Evolutionary conservation across 371 early-diverging fungal genomes (phyloP).

Genomic region (Coemansia sp.): DNA sequence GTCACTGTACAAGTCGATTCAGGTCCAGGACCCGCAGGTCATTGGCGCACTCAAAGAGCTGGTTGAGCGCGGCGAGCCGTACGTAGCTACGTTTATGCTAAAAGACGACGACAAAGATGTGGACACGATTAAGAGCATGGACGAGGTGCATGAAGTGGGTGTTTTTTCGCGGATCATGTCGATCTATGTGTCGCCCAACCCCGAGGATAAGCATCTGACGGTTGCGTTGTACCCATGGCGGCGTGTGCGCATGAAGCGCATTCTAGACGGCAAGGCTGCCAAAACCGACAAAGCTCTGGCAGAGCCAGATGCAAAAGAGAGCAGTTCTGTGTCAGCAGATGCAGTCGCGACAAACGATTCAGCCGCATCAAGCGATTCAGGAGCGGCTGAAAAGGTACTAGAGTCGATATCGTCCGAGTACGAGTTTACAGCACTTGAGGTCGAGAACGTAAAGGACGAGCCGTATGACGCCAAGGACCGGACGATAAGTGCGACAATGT

Average conservation of each 20-base stretch:
- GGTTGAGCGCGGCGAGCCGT: constrained; percentile 89
- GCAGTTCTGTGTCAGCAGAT: too few species aligned
- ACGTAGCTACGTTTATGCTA: constrained; percentile 89
- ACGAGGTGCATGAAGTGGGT: constrained; percentile 85
- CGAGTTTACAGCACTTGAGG: constrained; percentile 78
- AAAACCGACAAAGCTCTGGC: not conserved
- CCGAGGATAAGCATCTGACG: constrained; percentile 79
- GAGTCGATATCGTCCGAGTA: constrained; percentile 55
- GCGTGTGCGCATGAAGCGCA: constrained; percentile 76
- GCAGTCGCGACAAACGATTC: too few species aligned
- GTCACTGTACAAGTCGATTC: constrained; percentile 95
- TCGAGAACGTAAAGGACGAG: constrained; percentile 81
- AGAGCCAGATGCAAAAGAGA: too few species aligned
- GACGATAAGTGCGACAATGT: constrained; percentile 88
- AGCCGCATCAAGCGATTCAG: not conserved
- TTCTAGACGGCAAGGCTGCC: constrained; percentile 46
- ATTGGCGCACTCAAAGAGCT: constrained; percentile 87
- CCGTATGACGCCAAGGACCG: constrained; percentile 81
- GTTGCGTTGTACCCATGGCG: constrained; percentile 94
- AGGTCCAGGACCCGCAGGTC: constrained; percentile 89
- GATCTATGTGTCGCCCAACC: constrained; percentile 83
- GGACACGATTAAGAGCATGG: constrained; percentile 72
- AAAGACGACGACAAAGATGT: constrained; percentile 84
- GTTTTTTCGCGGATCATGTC: constrained; percentile 97
- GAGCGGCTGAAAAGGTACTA: constrained; percentile 27